Conservation (phyloP, 305 asterid species). For the Petunia hybrid region DNA sequence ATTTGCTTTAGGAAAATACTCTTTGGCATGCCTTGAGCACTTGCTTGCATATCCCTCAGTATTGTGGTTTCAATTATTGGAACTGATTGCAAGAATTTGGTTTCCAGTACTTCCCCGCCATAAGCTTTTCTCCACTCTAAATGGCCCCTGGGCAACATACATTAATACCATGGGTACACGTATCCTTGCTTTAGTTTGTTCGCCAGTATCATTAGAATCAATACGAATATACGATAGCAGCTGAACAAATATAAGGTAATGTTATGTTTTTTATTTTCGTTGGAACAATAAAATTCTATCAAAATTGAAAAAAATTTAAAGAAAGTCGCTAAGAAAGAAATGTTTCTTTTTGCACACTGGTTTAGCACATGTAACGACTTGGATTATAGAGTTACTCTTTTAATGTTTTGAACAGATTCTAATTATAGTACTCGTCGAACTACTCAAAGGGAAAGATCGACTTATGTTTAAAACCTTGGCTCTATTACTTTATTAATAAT, state of each 20-base stretch:
- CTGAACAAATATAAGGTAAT: too few species aligned
- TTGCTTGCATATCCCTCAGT: background rate
- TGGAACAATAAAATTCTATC: too few species aligned
- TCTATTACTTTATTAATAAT: too few species aligned
- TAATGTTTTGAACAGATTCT: background rate
- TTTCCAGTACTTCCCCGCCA: background rate
- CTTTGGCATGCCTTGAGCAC: background rate
- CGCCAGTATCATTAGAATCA: too few species aligned
- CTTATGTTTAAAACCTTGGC: too few species aligned
- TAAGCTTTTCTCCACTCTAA: background rate
- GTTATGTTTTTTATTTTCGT: too few species aligned
- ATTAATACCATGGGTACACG: background rate
- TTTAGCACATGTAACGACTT: background rate
- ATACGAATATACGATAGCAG: too few species aligned
- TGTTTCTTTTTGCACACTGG: background rate
- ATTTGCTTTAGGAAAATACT: background rate
- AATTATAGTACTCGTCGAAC: too few species aligned
- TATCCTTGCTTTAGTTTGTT: too few species aligned
- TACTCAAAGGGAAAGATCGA: too few species aligned
- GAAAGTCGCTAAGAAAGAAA: background rate
- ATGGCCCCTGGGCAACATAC: too few species aligned
- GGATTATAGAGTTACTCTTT: background rate
- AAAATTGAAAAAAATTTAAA: too few species aligned
- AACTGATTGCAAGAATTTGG: conserved; percentile 5
- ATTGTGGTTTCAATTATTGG: background rate